Evolutionary conservation across 768 basidiomycete species (phyloP).

Genomic region (Podaxis sp.): DNA sequence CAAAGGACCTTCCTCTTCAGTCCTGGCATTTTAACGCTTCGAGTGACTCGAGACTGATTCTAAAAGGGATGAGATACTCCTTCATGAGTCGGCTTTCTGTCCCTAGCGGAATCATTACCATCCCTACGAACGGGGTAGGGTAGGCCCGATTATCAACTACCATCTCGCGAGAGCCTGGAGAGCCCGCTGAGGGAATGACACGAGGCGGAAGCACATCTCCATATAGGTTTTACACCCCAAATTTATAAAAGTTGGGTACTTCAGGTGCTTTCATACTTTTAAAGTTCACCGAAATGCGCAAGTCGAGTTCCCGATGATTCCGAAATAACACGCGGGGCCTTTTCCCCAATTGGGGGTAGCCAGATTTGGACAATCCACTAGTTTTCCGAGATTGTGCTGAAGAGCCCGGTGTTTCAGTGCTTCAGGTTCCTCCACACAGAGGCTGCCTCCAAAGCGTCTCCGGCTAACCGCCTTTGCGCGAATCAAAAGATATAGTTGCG

Average conservation of each 20-base stretch:
- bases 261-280: neutral
- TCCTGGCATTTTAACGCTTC: neutral
- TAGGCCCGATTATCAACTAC: too few species aligned
- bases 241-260: neutral
- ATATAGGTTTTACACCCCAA: neutral
- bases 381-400: neutral
- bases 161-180: too few species aligned
- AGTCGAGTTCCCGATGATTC: neutral
- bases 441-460: neutral
- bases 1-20: neutral
- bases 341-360: neutral
- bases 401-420: neutral
- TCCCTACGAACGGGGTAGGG: neutral
- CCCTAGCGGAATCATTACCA: neutral
- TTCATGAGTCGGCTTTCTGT: neutral
- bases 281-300: neutral
- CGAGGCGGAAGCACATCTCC: neutral
- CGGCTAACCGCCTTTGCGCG: neutral
- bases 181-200: neutral
- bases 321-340: neutral
- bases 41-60: neutral
- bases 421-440: neutral
- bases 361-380: neutral
- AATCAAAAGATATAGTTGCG: neutral
- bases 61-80: neutral